Percentiles rank a stretch among this genome's conserved stretches.
Evolutionary conservation across 2,329 filamentous ascomycete genomes (phyloP).

Genomic region (Monascus ruber): DNA sequence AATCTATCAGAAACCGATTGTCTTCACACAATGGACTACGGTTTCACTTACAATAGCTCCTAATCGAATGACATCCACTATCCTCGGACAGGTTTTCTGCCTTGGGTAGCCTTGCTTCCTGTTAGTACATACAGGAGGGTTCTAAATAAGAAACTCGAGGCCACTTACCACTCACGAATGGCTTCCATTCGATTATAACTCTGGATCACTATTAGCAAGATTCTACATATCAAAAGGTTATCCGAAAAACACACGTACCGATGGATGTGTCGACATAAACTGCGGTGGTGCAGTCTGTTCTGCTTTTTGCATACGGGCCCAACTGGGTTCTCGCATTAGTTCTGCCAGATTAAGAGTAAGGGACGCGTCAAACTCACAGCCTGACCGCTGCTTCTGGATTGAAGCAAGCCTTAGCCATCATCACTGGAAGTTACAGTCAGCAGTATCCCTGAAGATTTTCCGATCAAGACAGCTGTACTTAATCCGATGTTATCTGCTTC

Average conservation of each 20-base stretch:
- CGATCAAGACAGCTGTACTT: constrained; percentile 17
- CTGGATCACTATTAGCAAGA: constrained; percentile 4
- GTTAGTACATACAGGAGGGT: constrained; percentile 6
- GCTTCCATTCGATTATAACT: constrained; percentile 45
- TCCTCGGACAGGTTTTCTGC: constrained; percentile 29
- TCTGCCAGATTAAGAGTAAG: background rate
- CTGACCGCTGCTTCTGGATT: constrained; percentile 44
- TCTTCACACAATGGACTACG: constrained; percentile 1
- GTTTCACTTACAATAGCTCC: constrained; percentile 16
- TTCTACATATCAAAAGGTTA: background rate
- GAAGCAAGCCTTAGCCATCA: constrained; percentile 54
- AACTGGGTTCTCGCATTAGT: constrained; percentile 17
- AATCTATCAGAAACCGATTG: constrained; percentile 2
- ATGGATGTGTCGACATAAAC: constrained; percentile 51
- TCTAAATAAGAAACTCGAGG: background rate
- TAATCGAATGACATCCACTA: constrained; percentile 24
- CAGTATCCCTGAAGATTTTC: background rate
- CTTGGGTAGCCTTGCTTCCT: constrained; percentile 23
- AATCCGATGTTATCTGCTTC: constrained; percentile 54
- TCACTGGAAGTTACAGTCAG: constrained; percentile 29
- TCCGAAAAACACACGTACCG: constrained; percentile 17
- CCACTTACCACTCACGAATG: constrained; percentile 40
- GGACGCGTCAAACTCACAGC: constrained; percentile 26
- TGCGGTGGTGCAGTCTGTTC: constrained; percentile 40
- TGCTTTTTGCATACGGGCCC: constrained; percentile 40